A percentile compares a stretch with the other conserved stretches of the same genome.
Evolutionary conservation across 768 basidiomycete genomes (phyloP).

Genomic region (Trametes coccinea): DNA sequence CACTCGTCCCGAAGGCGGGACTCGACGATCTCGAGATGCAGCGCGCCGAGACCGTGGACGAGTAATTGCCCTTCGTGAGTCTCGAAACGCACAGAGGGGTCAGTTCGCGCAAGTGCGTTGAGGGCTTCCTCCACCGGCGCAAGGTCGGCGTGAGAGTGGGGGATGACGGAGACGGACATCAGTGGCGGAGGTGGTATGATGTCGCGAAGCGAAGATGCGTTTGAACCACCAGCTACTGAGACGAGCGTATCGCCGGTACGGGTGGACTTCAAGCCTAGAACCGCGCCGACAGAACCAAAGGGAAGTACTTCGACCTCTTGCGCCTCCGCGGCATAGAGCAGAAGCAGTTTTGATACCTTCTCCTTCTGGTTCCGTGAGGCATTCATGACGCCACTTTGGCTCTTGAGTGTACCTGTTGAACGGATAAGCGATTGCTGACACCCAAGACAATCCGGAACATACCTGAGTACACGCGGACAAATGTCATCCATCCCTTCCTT

Average conservation of each 20-base stretch:
- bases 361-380: conserved; percentile 68
- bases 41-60: conserved; percentile 79
- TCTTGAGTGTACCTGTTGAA: conserved; percentile 66
- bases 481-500: conserved; percentile 88
- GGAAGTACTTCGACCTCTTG: conserved; percentile 79
- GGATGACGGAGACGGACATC: conserved; percentile 81
- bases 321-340: conserved; percentile 75
- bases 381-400: conserved; percentile 63
- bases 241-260: conserved; percentile 87
- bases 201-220: conserved; percentile 50
- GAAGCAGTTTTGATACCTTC: conserved; percentile 68
- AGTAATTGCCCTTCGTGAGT: conserved; percentile 81
- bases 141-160: conserved; percentile 76
- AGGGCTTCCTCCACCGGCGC: conserved; percentile 78
- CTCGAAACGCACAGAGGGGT: conserved; percentile 85
- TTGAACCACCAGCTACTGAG: conserved; percentile 42
- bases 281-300: conserved; percentile 81
- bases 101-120: conserved; percentile 72
- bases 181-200: conserved; percentile 81
- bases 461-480: conserved; percentile 89
- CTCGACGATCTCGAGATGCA: conserved; percentile 89
- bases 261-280: conserved; percentile 80
- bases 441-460: conserved; percentile 19
- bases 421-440: neutral
- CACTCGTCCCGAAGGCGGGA: conserved; percentile 80